These are phyloP conservation scores for Cylindrotheca fusiformis DNA, from an alignment of 108 stramenopile species.

Conservation along the genomic window DNA sequence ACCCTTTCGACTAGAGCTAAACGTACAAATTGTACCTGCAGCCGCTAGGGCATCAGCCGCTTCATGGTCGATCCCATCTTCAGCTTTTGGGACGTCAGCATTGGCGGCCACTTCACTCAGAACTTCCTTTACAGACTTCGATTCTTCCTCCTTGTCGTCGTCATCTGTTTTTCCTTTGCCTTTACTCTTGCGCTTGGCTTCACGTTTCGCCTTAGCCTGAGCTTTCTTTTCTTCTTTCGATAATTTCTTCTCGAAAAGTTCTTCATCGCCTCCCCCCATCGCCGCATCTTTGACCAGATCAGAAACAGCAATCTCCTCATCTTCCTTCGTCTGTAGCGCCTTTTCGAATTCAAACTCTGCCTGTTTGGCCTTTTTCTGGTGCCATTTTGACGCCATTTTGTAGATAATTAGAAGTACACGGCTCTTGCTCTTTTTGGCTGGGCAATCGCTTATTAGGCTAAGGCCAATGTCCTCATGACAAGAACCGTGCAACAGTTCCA, in stretches of 20 bases:
- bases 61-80: slow-evolving; percentile 59
- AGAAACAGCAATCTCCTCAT: slow-evolving; percentile 21
- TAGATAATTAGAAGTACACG: background rate
- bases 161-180: slow-evolving; percentile 55
- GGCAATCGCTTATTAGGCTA: no score
- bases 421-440: background rate
- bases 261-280: slow-evolving; percentile 83
- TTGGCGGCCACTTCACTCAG: slow-evolving; percentile 15
- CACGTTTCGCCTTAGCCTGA: slow-evolving; percentile 71
- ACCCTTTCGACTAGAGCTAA: slow-evolving; percentile 58
- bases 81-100: slow-evolving; percentile 19
- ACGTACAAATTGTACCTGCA: slow-evolving; percentile 86
- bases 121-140: slow-evolving; percentile 12
- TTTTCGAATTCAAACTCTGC: slow-evolving; percentile 59
- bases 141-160: slow-evolving; percentile 34
- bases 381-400: slow-evolving; percentile 63
- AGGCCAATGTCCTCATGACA: no score
- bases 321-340: slow-evolving; percentile 38
- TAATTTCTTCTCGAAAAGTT: slow-evolving; percentile 75
- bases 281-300: slow-evolving; percentile 44
- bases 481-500: no score
- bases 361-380: slow-evolving; percentile 72
- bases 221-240: slow-evolving; percentile 90
- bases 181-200: slow-evolving; percentile 50
- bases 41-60: slow-evolving; percentile 71